Evolutionary conservation across 208 protist genomes (phyloP).

Genomic region (Wallacemonas rigidus): DNA sequence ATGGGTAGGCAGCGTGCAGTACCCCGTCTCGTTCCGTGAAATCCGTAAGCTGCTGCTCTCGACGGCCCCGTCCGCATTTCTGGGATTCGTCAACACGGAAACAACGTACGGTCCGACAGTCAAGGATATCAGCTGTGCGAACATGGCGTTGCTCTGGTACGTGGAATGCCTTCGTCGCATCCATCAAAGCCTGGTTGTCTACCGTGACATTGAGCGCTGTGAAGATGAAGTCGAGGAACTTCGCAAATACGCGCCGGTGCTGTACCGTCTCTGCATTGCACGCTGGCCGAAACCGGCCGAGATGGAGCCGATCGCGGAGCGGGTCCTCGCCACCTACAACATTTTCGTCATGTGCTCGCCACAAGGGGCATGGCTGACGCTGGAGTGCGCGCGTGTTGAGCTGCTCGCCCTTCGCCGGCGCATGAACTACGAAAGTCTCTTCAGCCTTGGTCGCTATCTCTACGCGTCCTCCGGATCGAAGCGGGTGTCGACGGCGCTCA

Average conservation of each 20-base stretch:
- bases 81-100: slow-evolving; percentile 24
- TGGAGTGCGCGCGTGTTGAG: slow-evolving; percentile 31
- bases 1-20: slow-evolving; percentile 33
- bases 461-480: slow-evolving; percentile 44
- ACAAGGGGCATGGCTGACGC: slow-evolving; percentile 33
- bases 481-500: slow-evolving; percentile 39
- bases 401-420: slow-evolving; percentile 29
- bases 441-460: slow-evolving; percentile 47
- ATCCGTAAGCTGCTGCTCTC: slow-evolving; percentile 41
- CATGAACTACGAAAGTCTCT: slow-evolving; percentile 44
- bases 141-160: slow-evolving; percentile 61
- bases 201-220: slow-evolving; percentile 47
- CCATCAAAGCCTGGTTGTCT: slow-evolving; percentile 38
- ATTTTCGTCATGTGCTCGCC: slow-evolving; percentile 34
- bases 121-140: slow-evolving; percentile 32
- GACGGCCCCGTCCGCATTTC: slow-evolving; percentile 32
- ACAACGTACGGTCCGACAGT: slow-evolving; percentile 24
- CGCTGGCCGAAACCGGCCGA: slow-evolving; percentile 33
- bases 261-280: slow-evolving; percentile 43
- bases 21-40: slow-evolving; percentile 32
- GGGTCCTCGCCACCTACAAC: slow-evolving; percentile 15
- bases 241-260: slow-evolving; percentile 24
- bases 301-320: slow-evolving; percentile 23
- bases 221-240: slow-evolving; percentile 45
- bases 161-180: slow-evolving; percentile 44